A percentile compares a stretch with the other conserved stretches of the same genome.
Evolutionary conservation across 2,329 filamentous ascomycete species (phyloP).

Genomic region (Cladobotryum mycophilum): DNA sequence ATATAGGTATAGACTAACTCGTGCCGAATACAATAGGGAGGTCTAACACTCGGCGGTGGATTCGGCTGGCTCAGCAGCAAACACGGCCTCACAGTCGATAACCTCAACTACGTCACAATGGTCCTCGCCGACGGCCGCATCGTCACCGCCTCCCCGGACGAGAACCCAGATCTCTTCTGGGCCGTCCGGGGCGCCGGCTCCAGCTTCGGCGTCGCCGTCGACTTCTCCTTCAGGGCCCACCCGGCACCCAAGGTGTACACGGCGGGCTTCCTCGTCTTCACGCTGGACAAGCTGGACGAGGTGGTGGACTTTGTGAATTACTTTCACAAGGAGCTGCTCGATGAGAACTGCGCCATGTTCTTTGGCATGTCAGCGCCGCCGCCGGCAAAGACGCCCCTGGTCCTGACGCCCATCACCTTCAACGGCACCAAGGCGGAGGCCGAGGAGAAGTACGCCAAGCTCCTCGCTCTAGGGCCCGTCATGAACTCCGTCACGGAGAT

Average conservation of each 20-base stretch:
- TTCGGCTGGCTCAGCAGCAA: conserved; percentile 50
- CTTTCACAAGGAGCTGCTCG: background rate
- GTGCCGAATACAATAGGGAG: conserved; percentile 26
- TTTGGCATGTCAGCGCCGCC: background rate
- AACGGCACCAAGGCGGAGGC: background rate
- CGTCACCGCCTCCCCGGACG: conserved; percentile 31
- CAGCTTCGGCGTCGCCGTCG: conserved; percentile 37
- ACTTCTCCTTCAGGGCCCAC: conserved; percentile 26
- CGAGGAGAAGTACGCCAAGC: background rate
- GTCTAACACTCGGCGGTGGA: conserved; percentile 51
- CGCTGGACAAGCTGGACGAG: background rate
- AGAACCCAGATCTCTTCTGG: conserved; percentile 41
- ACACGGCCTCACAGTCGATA: conserved; percentile 45
- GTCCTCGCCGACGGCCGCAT: conserved; percentile 32
- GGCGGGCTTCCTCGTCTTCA: background rate
- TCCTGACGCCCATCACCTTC: background rate
- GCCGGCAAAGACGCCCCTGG: background rate
- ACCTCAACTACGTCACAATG: conserved; percentile 32
- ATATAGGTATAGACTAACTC: no score
- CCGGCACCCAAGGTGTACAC: background rate
- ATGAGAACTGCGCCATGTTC: background rate
- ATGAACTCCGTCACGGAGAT: background rate
- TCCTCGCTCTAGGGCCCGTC: background rate
- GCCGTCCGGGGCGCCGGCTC: conserved; percentile 42
- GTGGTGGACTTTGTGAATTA: background rate